These are phyloP conservation scores for Ganoderma leucocontextum DNA, from an alignment of 1,284 basidiomycete genomes.

Conservation along the genomic window DNA sequence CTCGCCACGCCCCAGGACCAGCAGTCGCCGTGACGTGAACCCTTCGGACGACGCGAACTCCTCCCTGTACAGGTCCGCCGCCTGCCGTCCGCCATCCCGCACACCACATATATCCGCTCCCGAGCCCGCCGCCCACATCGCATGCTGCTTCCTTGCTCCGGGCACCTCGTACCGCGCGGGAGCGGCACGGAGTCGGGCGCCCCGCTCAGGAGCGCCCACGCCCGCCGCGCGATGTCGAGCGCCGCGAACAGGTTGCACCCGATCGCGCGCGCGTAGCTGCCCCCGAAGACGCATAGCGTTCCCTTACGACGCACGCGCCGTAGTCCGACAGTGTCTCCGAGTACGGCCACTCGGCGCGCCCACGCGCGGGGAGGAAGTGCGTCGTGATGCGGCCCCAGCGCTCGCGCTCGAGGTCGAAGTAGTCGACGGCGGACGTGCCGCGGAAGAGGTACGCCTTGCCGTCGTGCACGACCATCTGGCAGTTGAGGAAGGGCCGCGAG, in stretches of 20 bases:
- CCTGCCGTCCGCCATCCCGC: constrained; percentile 46
- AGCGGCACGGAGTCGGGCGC: constrained; percentile 16
- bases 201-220: constrained; percentile 37
- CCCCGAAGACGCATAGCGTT: constrained; percentile 37
- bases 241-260: constrained; percentile 38
- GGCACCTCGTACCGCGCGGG: constrained; percentile 30
- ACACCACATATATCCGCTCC: constrained; percentile 46
- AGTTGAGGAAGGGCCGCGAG: constrained; percentile 32
- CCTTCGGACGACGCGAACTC: constrained; percentile 37
- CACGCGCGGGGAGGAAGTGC: constrained; percentile 31
- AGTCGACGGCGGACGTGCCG: constrained; percentile 39
- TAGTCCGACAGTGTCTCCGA: constrained; percentile 35
- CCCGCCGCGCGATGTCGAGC: constrained; percentile 34
- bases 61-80: constrained; percentile 35
- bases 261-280: constrained; percentile 28
- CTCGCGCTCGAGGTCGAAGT: constrained; percentile 45
- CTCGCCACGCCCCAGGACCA: constrained; percentile 50
- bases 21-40: constrained; percentile 48
- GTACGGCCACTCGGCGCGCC: constrained; percentile 41
- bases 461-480: constrained; percentile 42
- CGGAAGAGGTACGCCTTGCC: constrained; percentile 46
- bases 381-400: constrained; percentile 43
- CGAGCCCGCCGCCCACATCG: constrained; percentile 43
- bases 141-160: constrained; percentile 43
- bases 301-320: constrained; percentile 39